Evolutionary conservation across 2,329 filamentous ascomycete genomes (phyloP).

Genomic region (Epichloe aotearoae): DNA sequence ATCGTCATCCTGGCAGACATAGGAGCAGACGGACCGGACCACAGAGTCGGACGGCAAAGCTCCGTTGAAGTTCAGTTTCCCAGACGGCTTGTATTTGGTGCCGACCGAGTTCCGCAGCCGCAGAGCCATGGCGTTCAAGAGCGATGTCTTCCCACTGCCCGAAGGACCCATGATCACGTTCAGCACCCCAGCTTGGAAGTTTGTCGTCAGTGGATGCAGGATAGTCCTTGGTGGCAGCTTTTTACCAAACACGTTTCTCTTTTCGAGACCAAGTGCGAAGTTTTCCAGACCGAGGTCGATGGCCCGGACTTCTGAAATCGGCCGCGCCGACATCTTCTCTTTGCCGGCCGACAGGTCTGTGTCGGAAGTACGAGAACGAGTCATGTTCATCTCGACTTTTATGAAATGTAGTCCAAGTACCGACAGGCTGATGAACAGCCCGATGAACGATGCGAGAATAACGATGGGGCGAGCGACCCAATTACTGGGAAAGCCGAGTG

Average conservation of each 20-base stretch:
- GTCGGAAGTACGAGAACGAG: slow-evolving; percentile 44
- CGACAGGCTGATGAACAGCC: slow-evolving; percentile 49
- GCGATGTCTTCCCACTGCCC: slow-evolving; percentile 62
- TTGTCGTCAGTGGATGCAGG: slow-evolving; percentile 51
- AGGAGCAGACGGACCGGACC: slow-evolving; percentile 59
- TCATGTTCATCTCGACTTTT: slow-evolving; percentile 56
- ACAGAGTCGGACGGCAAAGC: slow-evolving; percentile 54
- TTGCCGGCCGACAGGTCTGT: slow-evolving; percentile 56
- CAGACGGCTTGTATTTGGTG: slow-evolving; percentile 48
- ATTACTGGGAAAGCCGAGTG: slow-evolving; percentile 51
- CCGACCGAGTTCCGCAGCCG: slow-evolving; percentile 48
- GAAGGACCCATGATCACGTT: slow-evolving; percentile 75
- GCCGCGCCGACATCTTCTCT: slow-evolving; percentile 48
- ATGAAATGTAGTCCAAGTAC: slow-evolving; percentile 49
- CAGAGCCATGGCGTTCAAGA: slow-evolving; percentile 60
- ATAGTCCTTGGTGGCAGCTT: slow-evolving; percentile 44
- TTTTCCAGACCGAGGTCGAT: slow-evolving; percentile 52
- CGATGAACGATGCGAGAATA: slow-evolving; percentile 44
- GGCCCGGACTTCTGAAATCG: slow-evolving; percentile 38
- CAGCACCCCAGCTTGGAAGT: slow-evolving; percentile 53
- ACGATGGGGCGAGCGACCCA: slow-evolving; percentile 58
- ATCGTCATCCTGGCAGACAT: slow-evolving; percentile 68
- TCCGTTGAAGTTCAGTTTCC: slow-evolving; percentile 57
- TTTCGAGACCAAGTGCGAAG: slow-evolving; percentile 52
- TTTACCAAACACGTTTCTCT: slow-evolving; percentile 40